Base-by-base conservation (phyloP, 495 filamentous ascomycete species). In the Aspergillus nanangensis region DNA sequence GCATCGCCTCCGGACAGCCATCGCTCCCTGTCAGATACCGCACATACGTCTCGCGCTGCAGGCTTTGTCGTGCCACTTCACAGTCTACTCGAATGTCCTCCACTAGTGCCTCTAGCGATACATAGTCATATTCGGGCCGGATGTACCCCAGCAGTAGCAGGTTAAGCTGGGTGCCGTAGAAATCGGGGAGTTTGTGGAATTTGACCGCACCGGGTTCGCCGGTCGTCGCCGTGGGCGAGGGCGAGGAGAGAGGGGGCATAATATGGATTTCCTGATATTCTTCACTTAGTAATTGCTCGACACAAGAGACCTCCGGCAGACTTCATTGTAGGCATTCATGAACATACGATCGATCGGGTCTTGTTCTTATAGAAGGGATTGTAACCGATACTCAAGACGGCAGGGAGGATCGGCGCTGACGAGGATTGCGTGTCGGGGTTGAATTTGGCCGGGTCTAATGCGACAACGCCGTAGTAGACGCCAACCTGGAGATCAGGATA, bases 341-440 rank as follows among this genome's bases (percentile, higher is more conserved):
- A n/a, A 68, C 69, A 21, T 63, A 78, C 76, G 54, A 92, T 87
- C 31, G 79, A 84, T 15, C 88, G 77, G 31, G 84, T 79, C 18
- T 77, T 77, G 64, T 96, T 96, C 62, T 89, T 90, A 70, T 94
- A 96, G 65, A 88, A 94, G 0, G 90, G 90, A 58, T 96, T 96
- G 74, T 87, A 95, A n/a, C 92, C 90, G 40, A 98, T 92, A 29
- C 80, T 86, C 83, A 98, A 83, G 39, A 96, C 92, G 71, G 95
- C 94, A 0, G 88, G 88, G 63, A 84, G 87, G 15, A 96, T 70
- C 33, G 65, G 68, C 29, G 70, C 67, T n/a, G 47, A 45, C 4
- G 39, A 38, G 24, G 38, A 20, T 38, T 44, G 48, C 37, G 40
- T 18, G 18, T 57, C 54, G 1, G 57, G 50, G 11, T 44, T 38